These are phyloP conservation scores for Hydrangea macrophylla DNA, from an alignment of 148 eudicot genomes.

Conservation along the genomic window DNA sequence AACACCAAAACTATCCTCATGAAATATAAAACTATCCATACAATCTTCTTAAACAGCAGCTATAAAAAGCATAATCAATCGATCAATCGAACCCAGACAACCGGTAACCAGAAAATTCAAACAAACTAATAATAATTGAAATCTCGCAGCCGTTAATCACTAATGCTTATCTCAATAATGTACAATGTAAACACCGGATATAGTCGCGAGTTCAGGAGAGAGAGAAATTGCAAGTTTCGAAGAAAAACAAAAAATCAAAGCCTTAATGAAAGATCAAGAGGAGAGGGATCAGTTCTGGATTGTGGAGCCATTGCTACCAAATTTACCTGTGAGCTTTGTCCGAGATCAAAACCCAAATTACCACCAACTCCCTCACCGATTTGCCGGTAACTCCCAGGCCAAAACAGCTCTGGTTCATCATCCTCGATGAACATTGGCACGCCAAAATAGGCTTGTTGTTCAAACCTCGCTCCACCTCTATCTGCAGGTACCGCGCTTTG, in stretches of 20 bases:
- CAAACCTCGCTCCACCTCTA: conserved; percentile 37
- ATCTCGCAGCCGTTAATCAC: conserved; percentile 1
- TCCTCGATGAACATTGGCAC: conserved; percentile 31
- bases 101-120: not conserved
- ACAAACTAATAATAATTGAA: not conserved
- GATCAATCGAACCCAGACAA: not conserved
- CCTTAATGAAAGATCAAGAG: conserved; percentile 47
- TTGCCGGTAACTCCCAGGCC: conserved; percentile 53
- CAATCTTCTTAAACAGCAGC: not conserved
- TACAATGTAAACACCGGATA: conserved; percentile 16
- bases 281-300: conserved; percentile 22
- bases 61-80: not conserved
- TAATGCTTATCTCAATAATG: conserved; percentile 16
- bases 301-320: conserved; percentile 25
- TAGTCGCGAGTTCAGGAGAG: conserved; percentile 10
- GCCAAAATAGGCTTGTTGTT: conserved; percentile 28
- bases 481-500: conserved; percentile 18
- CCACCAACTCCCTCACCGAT: conserved; percentile 12
- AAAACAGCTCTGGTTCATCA: conserved; percentile 33
- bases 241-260: conserved; percentile 18
- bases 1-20: not conserved
- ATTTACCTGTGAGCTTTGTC: conserved; percentile 21
- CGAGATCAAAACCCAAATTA: conserved; percentile 12
- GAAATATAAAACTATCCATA: not conserved
- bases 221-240: not conserved